Base-by-base conservation (phyloP, 2,329 filamentous ascomycete genomes). In the Emericellopsis atlantica region DNA sequence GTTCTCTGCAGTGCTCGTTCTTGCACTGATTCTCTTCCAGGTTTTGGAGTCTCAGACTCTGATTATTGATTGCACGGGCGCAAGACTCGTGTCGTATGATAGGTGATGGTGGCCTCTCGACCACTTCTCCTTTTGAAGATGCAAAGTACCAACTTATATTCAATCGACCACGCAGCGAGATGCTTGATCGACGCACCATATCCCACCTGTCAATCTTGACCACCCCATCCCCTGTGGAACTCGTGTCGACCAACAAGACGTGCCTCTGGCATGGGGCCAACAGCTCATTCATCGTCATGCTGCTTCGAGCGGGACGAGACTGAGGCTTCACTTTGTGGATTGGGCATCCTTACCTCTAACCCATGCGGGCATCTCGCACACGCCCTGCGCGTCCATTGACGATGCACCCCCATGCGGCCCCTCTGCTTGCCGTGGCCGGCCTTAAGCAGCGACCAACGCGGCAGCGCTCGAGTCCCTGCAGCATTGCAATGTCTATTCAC, bases 281-380 rank as follows among this genome's bases (percentile, higher is more conserved):
- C 43, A 40, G 21, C 29, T 39, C 32, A 29, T 32, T 40, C 36
- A 40, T 37, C 41, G 43, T 44, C 37, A 34, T 44, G 39, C 42
- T 47, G 42, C 44, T 48, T 49, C 48, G 51, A 60, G 57, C 57
- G 53, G 57, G 55, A 56, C 53, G 31, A 57, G 55, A 58, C 51
- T 54, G 54, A 29, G 51, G 49, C 51, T 51, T 55, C 53, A 50
- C 54, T 57, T 51, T 54, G 49, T 59, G 54, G 51, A 60, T 61
- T 61, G 59, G 59, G 59, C 61, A 62, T 54, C 57, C 55, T 46
- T 61, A 61, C 57, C 52, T 58, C 45, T 51, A 54, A 51, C 54
- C 57, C 56, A 60, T 60, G 53, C 45, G 45, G 48, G 44, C 43
- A 47, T 48, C 37, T 29, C 26, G 24, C 37, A 23, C 37, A 40